Percentiles rank a stretch among this genome's conserved stretches.
Evolutionary conservation across 2,329 filamentous ascomycete species (phyloP).

Genomic region (Stagonosporopsis tanaceti): DNA sequence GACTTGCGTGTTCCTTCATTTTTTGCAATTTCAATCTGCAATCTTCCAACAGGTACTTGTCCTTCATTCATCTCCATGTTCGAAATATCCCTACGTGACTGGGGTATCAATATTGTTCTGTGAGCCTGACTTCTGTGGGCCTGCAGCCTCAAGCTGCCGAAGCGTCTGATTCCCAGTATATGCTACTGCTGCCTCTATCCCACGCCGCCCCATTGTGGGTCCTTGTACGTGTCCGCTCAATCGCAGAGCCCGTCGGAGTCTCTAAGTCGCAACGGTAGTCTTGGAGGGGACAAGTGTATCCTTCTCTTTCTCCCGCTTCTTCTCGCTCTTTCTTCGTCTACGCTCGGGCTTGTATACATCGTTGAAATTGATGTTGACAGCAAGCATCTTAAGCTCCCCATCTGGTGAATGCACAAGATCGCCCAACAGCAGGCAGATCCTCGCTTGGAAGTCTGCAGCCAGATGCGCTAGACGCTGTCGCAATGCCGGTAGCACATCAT

Average conservation of each 20-base stretch:
- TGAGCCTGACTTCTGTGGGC: neutral
- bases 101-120: conserved; percentile 10
- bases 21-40: no score
- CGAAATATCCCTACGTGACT: neutral
- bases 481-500: conserved; percentile 76
- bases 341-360: conserved; percentile 86
- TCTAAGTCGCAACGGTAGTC: conserved; percentile 15
- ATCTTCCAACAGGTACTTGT: neutral
- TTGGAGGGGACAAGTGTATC: conserved; percentile 29
- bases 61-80: neutral
- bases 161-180: conserved; percentile 4
- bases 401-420: conserved; percentile 94
- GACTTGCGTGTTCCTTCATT: no score
- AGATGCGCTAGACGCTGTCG: conserved; percentile 76
- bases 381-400: conserved; percentile 93
- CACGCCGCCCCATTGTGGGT: neutral
- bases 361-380: conserved; percentile 99
- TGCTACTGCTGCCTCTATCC: neutral
- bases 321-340: conserved; percentile 60
- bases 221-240: neutral
- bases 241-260: conserved; percentile 2
- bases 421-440: conserved; percentile 82
- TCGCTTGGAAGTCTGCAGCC: conserved; percentile 76
- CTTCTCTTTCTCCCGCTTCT: conserved; percentile 42
- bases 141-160: conserved; percentile 10